A percentile compares a stretch with the other conserved stretches of the same genome.
These are phyloP conservation scores for Starmerella asiatica DNA, from an alignment of 805 yeast species.

Conservation along the genomic window DNA sequence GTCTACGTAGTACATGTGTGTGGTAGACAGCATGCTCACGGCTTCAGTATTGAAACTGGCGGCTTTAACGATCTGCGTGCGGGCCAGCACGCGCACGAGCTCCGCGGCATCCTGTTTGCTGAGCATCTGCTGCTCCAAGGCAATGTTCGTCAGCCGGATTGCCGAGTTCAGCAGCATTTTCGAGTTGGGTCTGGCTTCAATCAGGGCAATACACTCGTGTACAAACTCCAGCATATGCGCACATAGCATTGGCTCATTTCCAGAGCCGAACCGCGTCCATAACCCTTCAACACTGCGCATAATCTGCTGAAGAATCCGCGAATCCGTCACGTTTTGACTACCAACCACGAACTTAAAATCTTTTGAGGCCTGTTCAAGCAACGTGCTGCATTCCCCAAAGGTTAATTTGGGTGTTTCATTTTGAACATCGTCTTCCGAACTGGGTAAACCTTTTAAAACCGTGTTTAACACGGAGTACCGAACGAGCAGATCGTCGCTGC, in stretches of 20 bases:
- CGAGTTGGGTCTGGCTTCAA: slow-evolving; percentile 6
- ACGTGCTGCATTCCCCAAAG: neutral
- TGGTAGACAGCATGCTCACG: slow-evolving; percentile 1
- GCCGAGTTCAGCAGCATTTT: slow-evolving; percentile 16
- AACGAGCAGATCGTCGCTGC: slow-evolving; percentile 1
- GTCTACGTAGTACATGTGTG: neutral
- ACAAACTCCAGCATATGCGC: neutral
- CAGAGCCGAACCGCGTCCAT: slow-evolving; percentile 1
- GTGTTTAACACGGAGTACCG: slow-evolving; percentile 9
- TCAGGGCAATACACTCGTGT: slow-evolving; percentile 7
- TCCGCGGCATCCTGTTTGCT: neutral
- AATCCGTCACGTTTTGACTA: slow-evolving; percentile 8
- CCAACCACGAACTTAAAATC: neutral
- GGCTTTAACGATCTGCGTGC: slow-evolving; percentile 1
- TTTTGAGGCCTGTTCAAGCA: neutral
- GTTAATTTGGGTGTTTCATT: neutral
- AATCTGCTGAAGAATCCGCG: slow-evolving; percentile 15
- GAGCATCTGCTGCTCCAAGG: slow-evolving; percentile 3
- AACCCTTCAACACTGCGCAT: slow-evolving; percentile 13
- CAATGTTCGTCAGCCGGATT: slow-evolving; percentile 6
- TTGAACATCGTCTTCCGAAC: neutral
- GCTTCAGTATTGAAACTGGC: slow-evolving; percentile 6
- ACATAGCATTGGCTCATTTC: neutral
- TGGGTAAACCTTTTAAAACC: neutral
- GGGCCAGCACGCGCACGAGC: slow-evolving; percentile 2